A percentile compares a stretch with the other conserved stretches of the same genome.
These are phyloP conservation scores for Casuarina cunninghamiana DNA, from an alignment of 306 rosid species.

Conservation along the genomic window DNA sequence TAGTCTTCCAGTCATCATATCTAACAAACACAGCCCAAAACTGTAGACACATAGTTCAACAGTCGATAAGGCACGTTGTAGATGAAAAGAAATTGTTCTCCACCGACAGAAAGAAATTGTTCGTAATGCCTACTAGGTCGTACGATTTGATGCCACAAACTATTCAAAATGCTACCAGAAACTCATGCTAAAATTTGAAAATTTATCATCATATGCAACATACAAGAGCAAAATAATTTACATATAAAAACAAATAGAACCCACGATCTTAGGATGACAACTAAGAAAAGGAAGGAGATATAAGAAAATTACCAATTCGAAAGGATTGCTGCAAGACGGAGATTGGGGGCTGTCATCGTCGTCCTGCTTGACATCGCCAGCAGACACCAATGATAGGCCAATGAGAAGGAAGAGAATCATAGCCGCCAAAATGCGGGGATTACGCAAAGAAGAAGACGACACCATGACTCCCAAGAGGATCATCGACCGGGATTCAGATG, in stretches of 20 bases:
- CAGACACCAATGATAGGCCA: constrained; percentile 27
- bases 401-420: constrained; percentile 37
- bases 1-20: neutral
- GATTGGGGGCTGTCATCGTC: constrained; percentile 46
- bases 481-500: constrained; percentile 13
- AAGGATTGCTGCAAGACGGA: constrained; percentile 66
- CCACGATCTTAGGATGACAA: neutral
- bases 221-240: neutral
- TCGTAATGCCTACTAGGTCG: neutral
- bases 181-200: neutral
- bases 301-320: constrained; percentile 53
- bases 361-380: constrained; percentile 46
- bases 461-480: constrained; percentile 37
- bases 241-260: neutral
- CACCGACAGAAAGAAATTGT: neutral
- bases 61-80: neutral
- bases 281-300: neutral
- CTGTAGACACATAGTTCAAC: neutral
- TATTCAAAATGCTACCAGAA: neutral
- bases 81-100: neutral
- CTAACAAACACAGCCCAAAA: neutral
- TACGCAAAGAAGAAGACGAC: constrained; percentile 20
- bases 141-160: neutral
- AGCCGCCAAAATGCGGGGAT: neutral
- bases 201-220: neutral